Percentiles rank a stretch among this genome's conserved stretches.
Conservation (phyloP, 805 yeast genomes). For the Candida railenensis region DNA sequence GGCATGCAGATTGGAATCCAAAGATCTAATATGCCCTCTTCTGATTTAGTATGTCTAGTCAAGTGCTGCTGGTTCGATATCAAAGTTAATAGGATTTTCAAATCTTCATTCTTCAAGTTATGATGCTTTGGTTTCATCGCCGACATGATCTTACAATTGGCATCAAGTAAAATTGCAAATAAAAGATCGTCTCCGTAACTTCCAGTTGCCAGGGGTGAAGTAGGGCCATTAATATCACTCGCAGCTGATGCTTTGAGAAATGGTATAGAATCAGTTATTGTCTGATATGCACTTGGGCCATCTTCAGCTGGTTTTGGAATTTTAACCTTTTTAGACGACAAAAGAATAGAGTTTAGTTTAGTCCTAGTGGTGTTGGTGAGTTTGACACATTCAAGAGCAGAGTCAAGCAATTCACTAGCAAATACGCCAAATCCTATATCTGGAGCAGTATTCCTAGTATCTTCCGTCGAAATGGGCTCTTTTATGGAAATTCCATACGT, state of each 20-base stretch:
- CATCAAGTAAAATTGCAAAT: conserved; percentile 71
- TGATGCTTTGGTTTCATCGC: conserved; percentile 77
- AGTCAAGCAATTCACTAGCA: conserved; percentile 27
- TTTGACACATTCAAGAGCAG: conserved; percentile 33
- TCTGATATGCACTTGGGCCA: background rate
- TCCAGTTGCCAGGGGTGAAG: conserved; percentile 5
- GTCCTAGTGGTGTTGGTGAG: conserved; percentile 58
- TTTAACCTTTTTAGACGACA: conserved; percentile 27
- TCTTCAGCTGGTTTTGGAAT: conserved; percentile 4
- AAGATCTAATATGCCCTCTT: conserved; percentile 58
- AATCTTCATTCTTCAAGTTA: conserved; percentile 75
- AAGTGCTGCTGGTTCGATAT: conserved; percentile 55
- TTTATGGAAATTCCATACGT: conserved; percentile 29
- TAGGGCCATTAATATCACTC: background rate
- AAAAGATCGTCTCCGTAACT: conserved; percentile 48
- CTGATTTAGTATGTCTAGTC: conserved; percentile 18
- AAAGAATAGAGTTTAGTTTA: conserved; percentile 54
- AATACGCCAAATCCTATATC: conserved; percentile 22
- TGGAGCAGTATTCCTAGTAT: background rate
- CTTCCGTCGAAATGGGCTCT: background rate
- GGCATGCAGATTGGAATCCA: conserved; percentile 96
- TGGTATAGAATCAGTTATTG: conserved; percentile 2
- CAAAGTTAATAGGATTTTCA: conserved; percentile 70
- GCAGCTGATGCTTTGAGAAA: conserved; percentile 3
- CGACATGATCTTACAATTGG: conserved; percentile 63